Evolutionary conservation across 2,329 filamentous ascomycete species (phyloP).

Genomic region (Aspergillus japonicus): DNA sequence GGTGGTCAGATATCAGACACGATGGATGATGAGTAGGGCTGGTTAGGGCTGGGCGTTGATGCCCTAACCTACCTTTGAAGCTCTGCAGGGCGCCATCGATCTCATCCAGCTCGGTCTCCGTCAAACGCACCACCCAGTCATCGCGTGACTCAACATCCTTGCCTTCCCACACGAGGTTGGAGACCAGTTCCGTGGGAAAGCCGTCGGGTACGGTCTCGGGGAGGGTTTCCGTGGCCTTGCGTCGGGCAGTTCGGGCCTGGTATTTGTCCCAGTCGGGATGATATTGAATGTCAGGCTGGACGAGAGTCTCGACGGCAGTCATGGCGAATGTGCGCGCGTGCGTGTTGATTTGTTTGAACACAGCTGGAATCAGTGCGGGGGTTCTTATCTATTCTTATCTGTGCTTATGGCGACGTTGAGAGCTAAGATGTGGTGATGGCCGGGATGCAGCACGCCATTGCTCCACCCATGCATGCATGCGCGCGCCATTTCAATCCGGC

Average conservation of each 20-base stretch:
- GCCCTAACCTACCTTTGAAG: conserved; percentile 37
- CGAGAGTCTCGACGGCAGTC: background rate
- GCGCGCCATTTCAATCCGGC: background rate
- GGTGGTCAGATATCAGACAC: background rate
- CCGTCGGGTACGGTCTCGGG: conserved; percentile 35
- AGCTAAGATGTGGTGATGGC: background rate
- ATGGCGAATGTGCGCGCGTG: background rate
- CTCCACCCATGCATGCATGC: no score
- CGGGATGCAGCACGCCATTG: no score
- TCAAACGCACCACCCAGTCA: conserved; percentile 43
- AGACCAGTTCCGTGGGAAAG: conserved; percentile 42
- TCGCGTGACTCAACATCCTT: conserved; percentile 35
- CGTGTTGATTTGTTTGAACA: no score
- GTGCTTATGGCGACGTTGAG: background rate
- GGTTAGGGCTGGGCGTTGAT: background rate
- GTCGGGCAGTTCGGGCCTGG: conserved; percentile 17
- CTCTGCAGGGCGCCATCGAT: conserved; percentile 42
- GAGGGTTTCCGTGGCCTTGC: conserved; percentile 22
- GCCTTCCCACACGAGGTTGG: conserved; percentile 50
- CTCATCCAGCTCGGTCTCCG: conserved; percentile 40
- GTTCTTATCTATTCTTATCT: background rate
- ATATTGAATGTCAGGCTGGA: conserved; percentile 32
- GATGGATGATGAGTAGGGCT: no score
- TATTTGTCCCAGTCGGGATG: conserved; percentile 28
- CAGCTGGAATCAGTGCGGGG: background rate